Evolutionary conservation across 139 green algal genomes (phyloP), one percentile per base, ranked within the genome.

Genomic region (Medakamo hakoo): DNA sequence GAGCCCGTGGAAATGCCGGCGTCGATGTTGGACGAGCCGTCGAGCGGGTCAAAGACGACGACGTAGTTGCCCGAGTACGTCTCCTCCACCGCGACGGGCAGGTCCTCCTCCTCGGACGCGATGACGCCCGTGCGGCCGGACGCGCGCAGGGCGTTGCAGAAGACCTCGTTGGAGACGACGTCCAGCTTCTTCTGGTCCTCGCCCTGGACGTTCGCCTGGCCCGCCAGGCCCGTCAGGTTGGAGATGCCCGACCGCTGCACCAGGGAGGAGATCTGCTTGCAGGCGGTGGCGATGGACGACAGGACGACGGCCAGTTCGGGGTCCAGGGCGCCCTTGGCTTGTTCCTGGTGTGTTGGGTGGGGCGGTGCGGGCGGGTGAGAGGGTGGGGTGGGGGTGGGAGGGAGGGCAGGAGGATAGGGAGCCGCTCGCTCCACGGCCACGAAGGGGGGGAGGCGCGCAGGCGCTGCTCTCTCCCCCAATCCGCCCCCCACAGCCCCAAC

Each of bases 111-210:
- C 82, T 99, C 93, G 4, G 77, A 90, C 2, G 90, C 93, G 61
- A 99, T 89, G 28, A 95, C 74, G 30, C 88, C 87, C 66, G 67
- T 86, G 66, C 56, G 63, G 27, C 67, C 65, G 28, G 65, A 67
- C 27, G 67, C 66, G 21, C 80, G 74, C 66, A 99, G 79, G 70
- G 80, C 90, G 76, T 95, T 90, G 70, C 72, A 82, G 80, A 99
- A 98, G 23, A 99, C 88, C 58, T 96, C 85, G 76, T 99, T 99
- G 66, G 90, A 95, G 55, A 99, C 80, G 1, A 99, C 91, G 67
- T 99, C 93, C 71, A 99, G 87, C 85, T 99, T 99, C 80, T 99
- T 99, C 87, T 99, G 93, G 77, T 98, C 93, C 82, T 99, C 93
- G 20, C 93, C 93, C 74, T 82, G 74, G 22, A 87, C 67, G 65